Evolutionary conservation across 768 basidiomycete genomes (phyloP), one percentile per base, ranked within the genome.

Genomic region (Russula sp.): DNA sequence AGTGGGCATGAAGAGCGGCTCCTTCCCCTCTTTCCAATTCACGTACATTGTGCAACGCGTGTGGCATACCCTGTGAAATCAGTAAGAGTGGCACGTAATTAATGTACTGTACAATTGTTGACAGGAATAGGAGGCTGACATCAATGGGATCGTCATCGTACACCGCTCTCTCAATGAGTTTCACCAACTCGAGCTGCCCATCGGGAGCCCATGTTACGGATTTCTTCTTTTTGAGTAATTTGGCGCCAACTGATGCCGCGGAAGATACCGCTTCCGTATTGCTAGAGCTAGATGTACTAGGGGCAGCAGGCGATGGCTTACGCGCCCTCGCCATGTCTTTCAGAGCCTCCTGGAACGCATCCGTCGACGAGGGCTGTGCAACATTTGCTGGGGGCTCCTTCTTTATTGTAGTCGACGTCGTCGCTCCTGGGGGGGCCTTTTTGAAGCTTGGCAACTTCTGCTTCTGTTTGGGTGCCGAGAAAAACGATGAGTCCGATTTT

Each of bases 11-110:
- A 69, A 94, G 73, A 57, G 91, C 89, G 60, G 89, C 89, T 55
- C 91, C 91, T 74, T 93, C 92, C 73, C 84, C 88, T 73, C 89
- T 83, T 76, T 94, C 91, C 78, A 94, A 79, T 76, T 92, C 91
- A 72, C 90, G 90, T 68, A 89, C 74, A 77, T 80, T 88, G 76
- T 89, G 87, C 67, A 78, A 70, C 71, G 79, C 77, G 77, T 88
- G 86, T 60, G 63, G 59, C 73, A 80, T 77, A 77, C 86, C 88
- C 91, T 94, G 82, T 77, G 27, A 76, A 71, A 72, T 74, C 72
- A 62, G 68, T 70, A 69, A 62, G 71, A 72, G 71, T 67, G 70
- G 72, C 69, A 79, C 65, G 61, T 64, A 70, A 72, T 84, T 81
- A 84, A 84, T 77, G 77, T 83, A 78, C 70, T 70, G 72, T 79